A percentile compares a stretch with the other conserved stretches of the same genome.
These are phyloP conservation scores for Flaveria robusta DNA, from an alignment of 129 eudicot genomes.

Conservation along the genomic window DNA sequence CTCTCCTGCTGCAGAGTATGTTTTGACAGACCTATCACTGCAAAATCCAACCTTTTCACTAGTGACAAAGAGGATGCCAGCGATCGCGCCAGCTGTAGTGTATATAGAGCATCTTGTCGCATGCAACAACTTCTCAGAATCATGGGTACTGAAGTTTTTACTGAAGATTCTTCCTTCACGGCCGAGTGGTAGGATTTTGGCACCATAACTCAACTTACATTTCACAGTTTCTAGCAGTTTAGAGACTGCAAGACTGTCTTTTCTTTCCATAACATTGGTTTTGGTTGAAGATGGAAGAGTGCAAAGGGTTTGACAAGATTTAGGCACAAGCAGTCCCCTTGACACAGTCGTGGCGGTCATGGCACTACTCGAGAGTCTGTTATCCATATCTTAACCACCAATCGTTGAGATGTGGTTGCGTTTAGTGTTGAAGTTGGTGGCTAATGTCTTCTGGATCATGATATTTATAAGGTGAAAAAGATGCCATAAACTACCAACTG, in stretches of 20 bases:
- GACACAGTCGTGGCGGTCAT: slow-evolving; percentile 9
- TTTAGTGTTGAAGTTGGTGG: neutral
- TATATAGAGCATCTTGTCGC: slow-evolving; percentile 38
- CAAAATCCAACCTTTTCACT: slow-evolving; percentile 36
- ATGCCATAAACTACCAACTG: neutral
- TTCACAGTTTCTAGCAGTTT: slow-evolving; percentile 36
- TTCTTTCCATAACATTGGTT: neutral
- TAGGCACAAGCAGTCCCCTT: slow-evolving; percentile 19
- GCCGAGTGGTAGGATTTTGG: slow-evolving; percentile 37
- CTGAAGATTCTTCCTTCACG: slow-evolving; percentile 25
- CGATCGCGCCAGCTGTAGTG: slow-evolving; percentile 38
- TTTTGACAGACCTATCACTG: slow-evolving; percentile 32
- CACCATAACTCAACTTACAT: slow-evolving; percentile 38
- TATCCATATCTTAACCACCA: slow-evolving; percentile 26
- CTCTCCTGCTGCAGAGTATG: slow-evolving; percentile 34
- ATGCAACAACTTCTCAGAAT: slow-evolving; percentile 35
- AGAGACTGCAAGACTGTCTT: slow-evolving; percentile 6
- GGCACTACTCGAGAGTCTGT: slow-evolving; percentile 13
- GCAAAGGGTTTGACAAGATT: slow-evolving; percentile 25
- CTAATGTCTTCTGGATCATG: neutral
- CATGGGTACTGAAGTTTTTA: slow-evolving; percentile 19
- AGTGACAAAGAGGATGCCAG: slow-evolving; percentile 40
- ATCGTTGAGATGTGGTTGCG: neutral
- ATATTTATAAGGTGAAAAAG: slow-evolving; percentile 25
- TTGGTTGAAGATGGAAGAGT: slow-evolving; percentile 12